A percentile compares a stretch with the other conserved stretches of the same genome.
Evolutionary conservation across 2,329 filamentous ascomycete species (phyloP).

Genomic region (Aspergillus quadrilineatus): DNA sequence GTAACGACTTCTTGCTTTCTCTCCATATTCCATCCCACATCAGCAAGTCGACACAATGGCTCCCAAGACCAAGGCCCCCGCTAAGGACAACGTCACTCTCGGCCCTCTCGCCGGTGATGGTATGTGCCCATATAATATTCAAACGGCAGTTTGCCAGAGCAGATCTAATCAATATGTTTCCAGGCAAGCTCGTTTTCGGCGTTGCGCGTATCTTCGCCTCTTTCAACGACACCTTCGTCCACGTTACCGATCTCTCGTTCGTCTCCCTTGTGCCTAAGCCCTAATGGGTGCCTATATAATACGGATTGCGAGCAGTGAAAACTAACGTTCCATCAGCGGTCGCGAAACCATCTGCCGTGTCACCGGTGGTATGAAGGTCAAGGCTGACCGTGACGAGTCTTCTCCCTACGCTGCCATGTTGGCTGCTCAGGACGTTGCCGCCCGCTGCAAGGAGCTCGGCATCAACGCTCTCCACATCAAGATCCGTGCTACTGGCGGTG

Average conservation of each 20-base stretch:
- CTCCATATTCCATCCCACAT: conserved; percentile 45
- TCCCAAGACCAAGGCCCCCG: conserved; percentile 80
- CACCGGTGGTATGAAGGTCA: conserved; percentile 99
- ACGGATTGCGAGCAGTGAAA: background rate
- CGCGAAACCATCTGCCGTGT: conserved; percentile 99
- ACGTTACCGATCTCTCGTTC: conserved; percentile 98
- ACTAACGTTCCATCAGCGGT: conserved; percentile 62
- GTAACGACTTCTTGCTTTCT: conserved; percentile 28
- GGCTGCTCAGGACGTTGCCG: conserved; percentile 96
- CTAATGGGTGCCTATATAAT: background rate
- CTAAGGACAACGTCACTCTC: conserved; percentile 95
- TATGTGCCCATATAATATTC: conserved; percentile 48
- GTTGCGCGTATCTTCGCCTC: conserved; percentile 98
- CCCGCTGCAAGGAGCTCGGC: conserved; percentile 80
- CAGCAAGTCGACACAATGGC: conserved; percentile 69
- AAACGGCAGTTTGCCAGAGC: background rate
- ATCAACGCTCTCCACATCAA: conserved; percentile 99
- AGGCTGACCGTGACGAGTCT: conserved; percentile 99
- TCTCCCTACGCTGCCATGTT: conserved; percentile 99
- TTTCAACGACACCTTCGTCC: conserved; percentile 92
- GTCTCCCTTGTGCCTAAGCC: conserved; percentile 28
- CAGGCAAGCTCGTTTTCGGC: conserved; percentile 95
- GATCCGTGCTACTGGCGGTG: conserved; percentile 98
- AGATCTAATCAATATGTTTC: conserved; percentile 15
- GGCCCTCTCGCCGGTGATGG: conserved; percentile 96